These are phyloP conservation scores for Calocera viscosa DNA, from an alignment of 768 basidiomycete genomes.

Conservation along the genomic window DNA sequence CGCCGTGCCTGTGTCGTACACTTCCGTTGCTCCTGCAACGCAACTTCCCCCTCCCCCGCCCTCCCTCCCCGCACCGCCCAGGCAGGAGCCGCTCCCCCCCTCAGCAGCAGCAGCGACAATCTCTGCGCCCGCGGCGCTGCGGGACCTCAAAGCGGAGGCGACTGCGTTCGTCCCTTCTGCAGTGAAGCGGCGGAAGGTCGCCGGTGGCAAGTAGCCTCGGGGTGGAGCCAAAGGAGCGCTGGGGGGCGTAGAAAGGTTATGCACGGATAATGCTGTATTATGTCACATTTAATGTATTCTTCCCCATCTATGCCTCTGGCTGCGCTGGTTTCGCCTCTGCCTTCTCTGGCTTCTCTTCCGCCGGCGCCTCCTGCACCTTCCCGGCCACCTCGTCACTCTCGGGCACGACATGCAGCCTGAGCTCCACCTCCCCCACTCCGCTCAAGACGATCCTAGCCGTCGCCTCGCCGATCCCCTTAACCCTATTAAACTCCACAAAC, in stretches of 20 bases:
- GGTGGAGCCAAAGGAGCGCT: no score
- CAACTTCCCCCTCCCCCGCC: conserved; percentile 23
- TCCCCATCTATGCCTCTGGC: not conserved
- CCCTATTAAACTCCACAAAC: not conserved
- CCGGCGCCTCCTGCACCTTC: not conserved
- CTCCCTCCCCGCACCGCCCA: conserved; percentile 24
- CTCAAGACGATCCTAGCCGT: not conserved
- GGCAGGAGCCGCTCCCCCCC: conserved; percentile 21
- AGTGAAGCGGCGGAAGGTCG: conserved; percentile 51
- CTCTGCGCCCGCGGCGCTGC: conserved; percentile 71
- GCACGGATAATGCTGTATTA: not conserved
- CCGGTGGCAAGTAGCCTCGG: not conserved
- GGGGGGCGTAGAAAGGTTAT: no score
- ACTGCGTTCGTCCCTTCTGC: conserved; percentile 80
- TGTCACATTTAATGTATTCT: not conserved
- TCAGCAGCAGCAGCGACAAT: conserved; percentile 48
- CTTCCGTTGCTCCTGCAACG: not conserved
- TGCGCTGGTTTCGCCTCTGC: not conserved
- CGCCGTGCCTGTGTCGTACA: conserved; percentile 71
- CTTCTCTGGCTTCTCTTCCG: not conserved
- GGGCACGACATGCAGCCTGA: not conserved
- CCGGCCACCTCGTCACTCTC: not conserved
- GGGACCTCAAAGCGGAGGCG: conserved; percentile 90
- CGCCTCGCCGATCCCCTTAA: not conserved
- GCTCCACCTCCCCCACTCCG: not conserved